These are phyloP conservation scores for Sphagnum contortum DNA, from an alignment of 225 moss, liverwort and hornwort genomes.

Conservation along the genomic window DNA sequence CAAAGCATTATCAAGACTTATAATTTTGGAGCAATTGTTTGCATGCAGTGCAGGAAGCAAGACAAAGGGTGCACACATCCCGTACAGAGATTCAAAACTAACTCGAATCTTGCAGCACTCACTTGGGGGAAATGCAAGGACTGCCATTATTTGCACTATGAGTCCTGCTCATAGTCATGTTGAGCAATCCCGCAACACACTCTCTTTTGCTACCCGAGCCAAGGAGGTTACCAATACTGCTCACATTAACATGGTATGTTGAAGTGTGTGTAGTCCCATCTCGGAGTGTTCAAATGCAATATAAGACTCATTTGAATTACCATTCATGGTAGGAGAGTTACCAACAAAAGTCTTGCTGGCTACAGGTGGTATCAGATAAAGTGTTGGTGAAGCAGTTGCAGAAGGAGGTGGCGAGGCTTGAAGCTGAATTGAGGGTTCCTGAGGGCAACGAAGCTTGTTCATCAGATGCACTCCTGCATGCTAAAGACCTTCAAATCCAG, in stretches of 20 bases:
- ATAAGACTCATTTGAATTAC: no score
- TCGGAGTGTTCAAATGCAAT: no score
- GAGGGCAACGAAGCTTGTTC: conserved; percentile 37
- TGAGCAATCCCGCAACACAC: conserved; percentile 93
- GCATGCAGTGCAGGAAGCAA: conserved; percentile 68
- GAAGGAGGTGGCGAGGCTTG: conserved; percentile 89
- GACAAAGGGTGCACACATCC: conserved; percentile 68
- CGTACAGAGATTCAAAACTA: conserved; percentile 95
- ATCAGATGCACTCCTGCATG: conserved; percentile 77
- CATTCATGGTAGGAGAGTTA: no score
- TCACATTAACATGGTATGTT: conserved; percentile 74
- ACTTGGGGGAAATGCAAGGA: conserved; percentile 91
- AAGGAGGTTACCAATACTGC: conserved; percentile 97
- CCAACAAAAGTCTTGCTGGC: background rate
- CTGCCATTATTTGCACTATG: conserved; percentile 99
- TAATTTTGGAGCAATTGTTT: background rate
- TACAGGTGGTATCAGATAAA: conserved; percentile 92
- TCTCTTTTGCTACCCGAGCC: conserved; percentile 89
- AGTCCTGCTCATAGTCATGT: conserved; percentile 92
- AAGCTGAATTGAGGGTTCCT: conserved; percentile 74
- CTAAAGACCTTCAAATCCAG: conserved; percentile 89
- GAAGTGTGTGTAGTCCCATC: no score
- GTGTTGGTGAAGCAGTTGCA: conserved; percentile 86
- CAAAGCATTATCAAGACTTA: background rate
- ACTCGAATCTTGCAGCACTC: conserved; percentile 97